These are phyloP conservation scores for Vitis labrusca DNA, from an alignment of 164 flowering plant genomes.

Conservation along the genomic window DNA sequence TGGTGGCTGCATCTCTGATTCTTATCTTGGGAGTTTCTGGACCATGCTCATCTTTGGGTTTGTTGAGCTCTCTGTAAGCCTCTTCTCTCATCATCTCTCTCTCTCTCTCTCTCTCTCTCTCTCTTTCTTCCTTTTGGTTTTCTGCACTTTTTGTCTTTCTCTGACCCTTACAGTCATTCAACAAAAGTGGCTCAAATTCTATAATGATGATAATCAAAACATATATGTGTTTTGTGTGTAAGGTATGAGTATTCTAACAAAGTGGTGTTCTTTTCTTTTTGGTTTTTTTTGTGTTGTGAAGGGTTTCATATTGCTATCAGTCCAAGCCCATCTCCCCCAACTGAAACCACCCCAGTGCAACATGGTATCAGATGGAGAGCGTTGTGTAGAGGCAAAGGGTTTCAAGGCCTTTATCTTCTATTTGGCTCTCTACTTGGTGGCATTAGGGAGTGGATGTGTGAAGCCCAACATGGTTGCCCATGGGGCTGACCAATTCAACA, in stretches of 20 bases:
- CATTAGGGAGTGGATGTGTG: slow-evolving; percentile 92
- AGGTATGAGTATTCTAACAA: too few species aligned
- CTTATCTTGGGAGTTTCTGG: slow-evolving; percentile 92
- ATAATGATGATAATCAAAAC: too few species aligned
- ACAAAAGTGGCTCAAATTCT: not conserved
- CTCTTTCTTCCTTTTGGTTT: not conserved
- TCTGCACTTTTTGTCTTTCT: not conserved
- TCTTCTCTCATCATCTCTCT: not conserved
- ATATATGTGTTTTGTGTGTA: too few species aligned
- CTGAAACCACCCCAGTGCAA: slow-evolving; percentile 81
- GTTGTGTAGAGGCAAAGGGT: slow-evolving; percentile 43
- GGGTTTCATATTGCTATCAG: slow-evolving; percentile 79
- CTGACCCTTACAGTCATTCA: not conserved
- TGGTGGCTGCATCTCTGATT: slow-evolving; percentile 91
- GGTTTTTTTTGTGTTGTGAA: slow-evolving; percentile 3
- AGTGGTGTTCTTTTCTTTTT: not conserved
- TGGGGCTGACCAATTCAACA: slow-evolving; percentile 87
- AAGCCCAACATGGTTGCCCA: slow-evolving; percentile 97
- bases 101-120: not conserved
- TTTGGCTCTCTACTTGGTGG: slow-evolving; percentile 49
- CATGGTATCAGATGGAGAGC: slow-evolving; percentile 32
- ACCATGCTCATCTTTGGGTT: slow-evolving; percentile 89
- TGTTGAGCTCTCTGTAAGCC: slow-evolving; percentile 86
- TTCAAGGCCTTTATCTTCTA: slow-evolving; percentile 41
- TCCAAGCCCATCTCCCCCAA: slow-evolving; percentile 91